phyloP scores from a whole-genome alignment of 768 basidiomycete species.

The Panus rudis region DNA sequence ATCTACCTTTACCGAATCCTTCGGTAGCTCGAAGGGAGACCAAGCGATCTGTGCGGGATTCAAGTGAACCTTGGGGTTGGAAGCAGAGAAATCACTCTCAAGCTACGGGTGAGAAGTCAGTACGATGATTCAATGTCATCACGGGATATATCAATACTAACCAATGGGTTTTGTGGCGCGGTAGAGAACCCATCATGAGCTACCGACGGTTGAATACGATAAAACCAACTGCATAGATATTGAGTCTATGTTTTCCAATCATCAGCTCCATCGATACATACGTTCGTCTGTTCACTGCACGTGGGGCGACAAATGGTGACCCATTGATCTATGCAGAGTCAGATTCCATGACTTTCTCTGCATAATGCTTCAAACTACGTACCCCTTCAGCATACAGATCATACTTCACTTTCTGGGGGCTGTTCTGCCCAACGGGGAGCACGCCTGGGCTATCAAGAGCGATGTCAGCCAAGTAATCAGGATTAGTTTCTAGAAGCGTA shows the following conservation, averaged over 20 bases:
- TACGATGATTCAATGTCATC: not conserved
- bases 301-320: conserved; percentile 47
- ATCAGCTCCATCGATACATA: conserved; percentile 22
- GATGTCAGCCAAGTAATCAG: too few species aligned
- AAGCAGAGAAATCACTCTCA: conserved; percentile 47
- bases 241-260: not conserved
- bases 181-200: conserved; percentile 51
- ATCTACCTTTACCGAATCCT: conserved; percentile 33
- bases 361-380: conserved; percentile 9
- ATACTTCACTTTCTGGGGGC: conserved; percentile 52
- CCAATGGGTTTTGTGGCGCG: conserved; percentile 48
- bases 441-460: too few species aligned
- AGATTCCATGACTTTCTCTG: too few species aligned
- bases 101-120: conserved; percentile 26
- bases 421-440: conserved; percentile 56
- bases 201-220: conserved; percentile 56
- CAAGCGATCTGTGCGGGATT: conserved; percentile 56
- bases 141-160: conserved; percentile 20
- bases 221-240: conserved; percentile 38
- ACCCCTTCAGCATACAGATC: conserved; percentile 52
- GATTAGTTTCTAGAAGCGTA: too few species aligned
- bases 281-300: conserved; percentile 41
- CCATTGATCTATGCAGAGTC: conserved; percentile 34
- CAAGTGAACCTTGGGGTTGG: conserved; percentile 49
- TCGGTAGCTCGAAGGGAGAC: conserved; percentile 48